phyloP scores from a whole-genome alignment of 345 rosid genomes.

The Durio zibethinus region DNA sequence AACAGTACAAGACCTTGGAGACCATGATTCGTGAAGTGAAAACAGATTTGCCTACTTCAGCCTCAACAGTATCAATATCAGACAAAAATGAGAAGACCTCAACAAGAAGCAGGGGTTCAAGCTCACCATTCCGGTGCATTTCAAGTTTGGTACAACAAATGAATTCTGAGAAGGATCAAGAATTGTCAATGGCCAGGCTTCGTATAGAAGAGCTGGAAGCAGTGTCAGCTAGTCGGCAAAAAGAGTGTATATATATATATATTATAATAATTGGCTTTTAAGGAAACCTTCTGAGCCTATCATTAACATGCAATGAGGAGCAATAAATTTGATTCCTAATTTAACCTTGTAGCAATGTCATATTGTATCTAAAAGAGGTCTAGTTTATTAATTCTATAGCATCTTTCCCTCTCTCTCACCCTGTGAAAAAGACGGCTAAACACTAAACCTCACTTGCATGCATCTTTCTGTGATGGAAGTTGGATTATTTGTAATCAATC shows the following conservation, averaged over 20 bases:
- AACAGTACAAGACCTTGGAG: slow-evolving; percentile 80
- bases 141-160: slow-evolving; percentile 81
- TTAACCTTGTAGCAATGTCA: not conserved
- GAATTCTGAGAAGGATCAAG: slow-evolving; percentile 78
- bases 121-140: slow-evolving; percentile 92
- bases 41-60: slow-evolving; percentile 43
- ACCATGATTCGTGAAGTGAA: slow-evolving; percentile 64
- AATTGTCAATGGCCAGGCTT: slow-evolving; percentile 56
- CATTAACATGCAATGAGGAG: not conserved
- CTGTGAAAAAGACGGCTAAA: not conserved
- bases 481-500: not conserved
- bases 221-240: slow-evolving; percentile 53
- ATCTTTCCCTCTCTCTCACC: not conserved
- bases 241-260: slow-evolving; percentile 56
- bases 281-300: slow-evolving; percentile 13
- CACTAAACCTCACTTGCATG: not conserved
- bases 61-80: slow-evolving; percentile 31
- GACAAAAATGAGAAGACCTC: slow-evolving; percentile 59
- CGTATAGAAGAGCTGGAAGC: slow-evolving; percentile 73
- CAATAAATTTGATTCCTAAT: not conserved
- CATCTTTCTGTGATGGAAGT: not conserved
- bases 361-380: not conserved
- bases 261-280: not conserved
- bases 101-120: slow-evolving; percentile 72
- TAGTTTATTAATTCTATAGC: not conserved